These are phyloP conservation scores for Ricinus communis DNA, from an alignment of 345 rosid genomes.

Conservation along the genomic window DNA sequence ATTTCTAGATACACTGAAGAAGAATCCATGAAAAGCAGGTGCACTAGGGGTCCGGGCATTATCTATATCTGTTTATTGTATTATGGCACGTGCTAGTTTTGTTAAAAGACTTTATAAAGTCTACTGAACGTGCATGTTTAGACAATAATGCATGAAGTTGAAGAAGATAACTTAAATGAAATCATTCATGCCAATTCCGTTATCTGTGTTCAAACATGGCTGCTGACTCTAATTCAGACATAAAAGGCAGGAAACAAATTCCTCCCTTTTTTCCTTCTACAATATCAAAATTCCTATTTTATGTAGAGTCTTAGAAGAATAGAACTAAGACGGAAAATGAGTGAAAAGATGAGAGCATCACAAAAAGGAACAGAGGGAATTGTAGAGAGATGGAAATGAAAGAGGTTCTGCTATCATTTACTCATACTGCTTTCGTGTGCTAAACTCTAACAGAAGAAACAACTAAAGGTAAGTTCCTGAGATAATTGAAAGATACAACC, in stretches of 20 bases:
- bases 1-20: constrained; percentile 3
- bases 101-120: background rate
- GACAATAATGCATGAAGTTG: background rate
- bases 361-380: no score
- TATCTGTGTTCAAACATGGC: background rate
- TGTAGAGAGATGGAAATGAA: no score
- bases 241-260: background rate
- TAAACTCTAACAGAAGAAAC: background rate
- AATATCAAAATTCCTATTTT: background rate
- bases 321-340: background rate
- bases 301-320: background rate
- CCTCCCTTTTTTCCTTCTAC: background rate
- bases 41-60: background rate
- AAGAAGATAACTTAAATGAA: background rate
- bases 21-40: background rate
- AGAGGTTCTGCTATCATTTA: no score
- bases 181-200: no score
- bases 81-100: background rate
- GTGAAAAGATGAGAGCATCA: no score
- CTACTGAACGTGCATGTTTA: constrained; percentile 2
- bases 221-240: background rate
- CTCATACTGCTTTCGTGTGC: background rate
- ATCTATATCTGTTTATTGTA: background rate
- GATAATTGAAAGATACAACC: no score
- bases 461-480: background rate